Evolutionary conservation across 345 rosid genomes (phyloP).

Genomic region (Bretschneidera sinensis): DNA sequence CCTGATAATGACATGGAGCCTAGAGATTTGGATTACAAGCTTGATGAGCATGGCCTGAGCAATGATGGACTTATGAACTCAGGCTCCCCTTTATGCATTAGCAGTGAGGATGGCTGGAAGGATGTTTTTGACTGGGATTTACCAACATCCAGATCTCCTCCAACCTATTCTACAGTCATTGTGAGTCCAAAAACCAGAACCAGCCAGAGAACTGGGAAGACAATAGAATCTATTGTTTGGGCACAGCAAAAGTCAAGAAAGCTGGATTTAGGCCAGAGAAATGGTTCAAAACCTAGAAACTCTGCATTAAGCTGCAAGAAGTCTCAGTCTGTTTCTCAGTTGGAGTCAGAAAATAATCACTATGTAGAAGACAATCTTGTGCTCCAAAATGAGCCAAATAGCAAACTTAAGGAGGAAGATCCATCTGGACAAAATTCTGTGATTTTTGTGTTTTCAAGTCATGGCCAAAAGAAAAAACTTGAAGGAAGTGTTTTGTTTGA

Average conservation of each 20-base stretch:
- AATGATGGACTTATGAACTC: constrained; percentile 8
- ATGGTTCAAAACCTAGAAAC: constrained; percentile 13
- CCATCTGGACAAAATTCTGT: constrained; percentile 1
- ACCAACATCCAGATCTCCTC: constrained; percentile 18
- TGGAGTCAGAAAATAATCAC: constrained; percentile 6
- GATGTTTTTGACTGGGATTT: neutral
- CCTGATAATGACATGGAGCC: constrained; percentile 11
- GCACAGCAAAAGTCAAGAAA: constrained; percentile 7
- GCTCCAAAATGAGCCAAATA: constrained; percentile 9
- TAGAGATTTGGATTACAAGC: constrained; percentile 10
- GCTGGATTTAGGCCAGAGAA: constrained; percentile 12
- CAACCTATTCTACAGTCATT: constrained; percentile 5
- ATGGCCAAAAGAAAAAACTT: too few species aligned
- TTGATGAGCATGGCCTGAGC: constrained; percentile 3
- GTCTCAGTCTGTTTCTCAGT: constrained; percentile 4
- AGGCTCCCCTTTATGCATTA: constrained; percentile 11
- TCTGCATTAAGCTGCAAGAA: constrained; percentile 7
- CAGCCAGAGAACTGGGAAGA: constrained; percentile 6
- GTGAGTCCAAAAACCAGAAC: constrained; percentile 6
- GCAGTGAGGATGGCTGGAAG: constrained; percentile 16
- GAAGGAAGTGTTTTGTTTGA: too few species aligned
- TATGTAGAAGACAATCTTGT: neutral
- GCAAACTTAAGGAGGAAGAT: constrained; percentile 17
- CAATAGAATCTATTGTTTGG: constrained; percentile 7
- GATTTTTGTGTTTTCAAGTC: constrained; percentile 9